Evolutionary conservation across 1,284 basidiomycete genomes (phyloP).

Genomic region (Flammula alnicola): DNA sequence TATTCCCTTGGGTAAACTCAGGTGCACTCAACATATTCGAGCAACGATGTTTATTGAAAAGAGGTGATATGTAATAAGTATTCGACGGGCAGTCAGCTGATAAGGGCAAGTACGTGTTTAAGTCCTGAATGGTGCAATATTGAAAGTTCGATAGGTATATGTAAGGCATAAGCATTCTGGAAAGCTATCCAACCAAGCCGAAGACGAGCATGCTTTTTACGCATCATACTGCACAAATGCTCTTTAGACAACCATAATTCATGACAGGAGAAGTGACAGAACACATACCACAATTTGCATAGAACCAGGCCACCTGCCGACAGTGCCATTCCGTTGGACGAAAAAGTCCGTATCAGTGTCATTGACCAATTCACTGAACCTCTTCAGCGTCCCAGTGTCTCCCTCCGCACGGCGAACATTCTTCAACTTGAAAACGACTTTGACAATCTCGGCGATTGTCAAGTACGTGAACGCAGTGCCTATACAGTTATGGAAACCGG

Average conservation of each 20-base stretch:
- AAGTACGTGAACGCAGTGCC: conserved; percentile 44
- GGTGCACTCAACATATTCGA: too few species aligned
- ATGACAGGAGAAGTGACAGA: background rate
- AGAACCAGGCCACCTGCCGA: conserved; percentile 16
- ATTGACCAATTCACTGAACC: conserved; percentile 33
- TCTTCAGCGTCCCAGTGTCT: conserved; percentile 40
- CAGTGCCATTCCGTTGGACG: conserved; percentile 16
- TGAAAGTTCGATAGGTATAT: too few species aligned
- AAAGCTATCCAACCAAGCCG: background rate
- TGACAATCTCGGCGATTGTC: conserved; percentile 48
- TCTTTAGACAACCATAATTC: background rate
- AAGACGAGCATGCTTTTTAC: background rate
- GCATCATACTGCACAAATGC: conserved; percentile 8
- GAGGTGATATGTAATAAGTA: too few species aligned
- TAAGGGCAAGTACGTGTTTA: too few species aligned
- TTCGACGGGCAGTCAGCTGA: too few species aligned
- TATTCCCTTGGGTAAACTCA: too few species aligned
- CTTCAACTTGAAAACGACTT: conserved; percentile 48
- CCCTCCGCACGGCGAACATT: conserved; percentile 51
- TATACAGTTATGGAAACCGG: conserved; percentile 50
- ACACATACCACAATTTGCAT: conserved; percentile 21
- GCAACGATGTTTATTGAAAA: too few species aligned
- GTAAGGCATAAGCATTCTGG: too few species aligned
- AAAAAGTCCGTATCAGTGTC: conserved; percentile 18
- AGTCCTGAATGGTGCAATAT: too few species aligned